A percentile compares a stretch with the other conserved stretches of the same genome.
Evolutionary conservation across 192 early-diverging fungal genomes (phyloP).

Genomic region (Umbelopsis ramanniana): DNA sequence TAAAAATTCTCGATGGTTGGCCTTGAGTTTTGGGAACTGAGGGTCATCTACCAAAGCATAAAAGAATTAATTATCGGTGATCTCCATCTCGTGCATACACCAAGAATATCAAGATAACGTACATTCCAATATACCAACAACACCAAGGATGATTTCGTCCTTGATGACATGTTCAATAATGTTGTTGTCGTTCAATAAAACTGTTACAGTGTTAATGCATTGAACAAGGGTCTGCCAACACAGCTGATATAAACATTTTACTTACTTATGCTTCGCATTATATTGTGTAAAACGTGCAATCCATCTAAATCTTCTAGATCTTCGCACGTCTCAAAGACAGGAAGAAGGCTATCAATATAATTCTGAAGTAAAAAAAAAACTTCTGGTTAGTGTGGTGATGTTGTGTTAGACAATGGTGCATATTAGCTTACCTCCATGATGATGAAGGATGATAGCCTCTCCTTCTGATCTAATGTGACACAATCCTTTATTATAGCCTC

Average conservation of each 20-base stretch:
- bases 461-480: constrained; percentile 61
- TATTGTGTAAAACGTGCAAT: constrained; percentile 73
- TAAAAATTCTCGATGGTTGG: constrained; percentile 78
- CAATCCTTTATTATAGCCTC: constrained; percentile 65
- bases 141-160: constrained; percentile 74
- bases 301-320: constrained; percentile 79
- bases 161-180: constrained; percentile 76
- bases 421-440: constrained; percentile 51
- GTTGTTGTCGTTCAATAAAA: constrained; percentile 78
- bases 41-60: constrained; percentile 66
- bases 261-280: constrained; percentile 78
- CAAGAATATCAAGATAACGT: neutral
- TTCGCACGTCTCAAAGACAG: constrained; percentile 77
- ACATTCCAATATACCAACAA: constrained; percentile 91
- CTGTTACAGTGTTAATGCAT: constrained; percentile 33
- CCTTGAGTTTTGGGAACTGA: constrained; percentile 68
- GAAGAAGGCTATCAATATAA: constrained; percentile 74
- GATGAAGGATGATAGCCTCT: constrained; percentile 64
- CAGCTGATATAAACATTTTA: neutral
- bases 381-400: neutral
- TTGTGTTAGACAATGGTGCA: neutral
- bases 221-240: neutral
- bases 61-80: no score
- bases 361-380: constrained; percentile 44
- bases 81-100: no score